Base-by-base conservation (phyloP, 768 basidiomycete genomes). In the Rhodotorula paludigena region DNA sequence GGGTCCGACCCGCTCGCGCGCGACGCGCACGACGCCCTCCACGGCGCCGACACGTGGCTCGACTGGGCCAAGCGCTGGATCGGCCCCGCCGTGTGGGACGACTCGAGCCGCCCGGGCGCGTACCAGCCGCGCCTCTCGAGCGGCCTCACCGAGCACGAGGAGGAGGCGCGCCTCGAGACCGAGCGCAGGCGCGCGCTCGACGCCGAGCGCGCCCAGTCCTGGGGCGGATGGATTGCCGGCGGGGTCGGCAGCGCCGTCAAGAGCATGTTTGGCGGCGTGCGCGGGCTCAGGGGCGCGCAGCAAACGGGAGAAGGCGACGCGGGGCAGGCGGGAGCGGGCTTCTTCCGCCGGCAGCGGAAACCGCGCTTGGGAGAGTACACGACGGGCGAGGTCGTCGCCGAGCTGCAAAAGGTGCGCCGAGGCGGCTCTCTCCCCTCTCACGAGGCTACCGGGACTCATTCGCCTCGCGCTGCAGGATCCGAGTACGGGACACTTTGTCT, bases 381-480 rank as follows among this genome's bases (percentile, higher is more conserved):
- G 18, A 45, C 57, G 18, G 72, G 61, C 28, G 72, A 73, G 51
- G 67, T 66, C 11, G 59, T 67, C n/a, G 72, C 72, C 5, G 68
- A 73, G 64, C 41, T 73, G 38, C 44, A 61, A 35, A 72, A 72
- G 62, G 70, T 71, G 41, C 38, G 62, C 20, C 12, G 3, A 2
- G 16, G 3, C 16, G 25, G 30, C 20, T 36, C n/a, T 10, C 16
- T 18, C 38, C 39, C 35, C 28, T 42, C 57, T 20, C 49, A 32
- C 21, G 25, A 25, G 9, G 2, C 12, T 25, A 15, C 16, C 7
- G 1, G 18, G 36, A 16, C 16, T 38, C n/a, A 7, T 4, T 7
- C 32, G 12, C 4, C 10, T 0, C 33, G 8, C 20, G 5, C 35
- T 5, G 32, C 48, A 68, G 67, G 68, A 73, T 20, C 54, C 57